Conservation (phyloP, 345 rosid genomes). For the Sisymbrium irio region DNA sequence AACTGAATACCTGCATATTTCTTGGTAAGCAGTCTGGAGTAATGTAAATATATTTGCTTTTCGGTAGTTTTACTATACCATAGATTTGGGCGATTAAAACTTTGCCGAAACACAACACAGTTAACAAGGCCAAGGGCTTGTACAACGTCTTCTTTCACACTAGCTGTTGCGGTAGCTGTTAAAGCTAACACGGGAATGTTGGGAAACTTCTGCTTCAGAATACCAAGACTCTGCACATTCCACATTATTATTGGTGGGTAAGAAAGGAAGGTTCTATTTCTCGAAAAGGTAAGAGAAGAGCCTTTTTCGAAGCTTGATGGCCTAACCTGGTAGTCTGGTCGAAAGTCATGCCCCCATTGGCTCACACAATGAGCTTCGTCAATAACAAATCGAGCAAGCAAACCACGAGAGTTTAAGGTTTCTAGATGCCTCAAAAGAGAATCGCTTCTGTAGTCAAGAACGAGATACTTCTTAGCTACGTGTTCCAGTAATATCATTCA, state of each 20-base stretch:
- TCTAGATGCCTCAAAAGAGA: constrained; percentile 81
- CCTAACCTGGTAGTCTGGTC: constrained; percentile 98
- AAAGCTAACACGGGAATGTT: constrained; percentile 89
- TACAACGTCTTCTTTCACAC: constrained; percentile 98
- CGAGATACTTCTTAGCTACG: constrained; percentile 20
- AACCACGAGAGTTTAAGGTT: constrained; percentile 64
- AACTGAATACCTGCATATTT: constrained; percentile 67
- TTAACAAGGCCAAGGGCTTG: constrained; percentile 96
- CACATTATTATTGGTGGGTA: constrained; percentile 21
- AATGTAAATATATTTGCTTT: background rate
- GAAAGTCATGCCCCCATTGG: constrained; percentile 99
- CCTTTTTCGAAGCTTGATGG: constrained; percentile 18
- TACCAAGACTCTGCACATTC: constrained; percentile 80
- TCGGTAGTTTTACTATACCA: constrained; percentile 43
- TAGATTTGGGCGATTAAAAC: constrained; percentile 95
- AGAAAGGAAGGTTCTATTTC: constrained; percentile 18
- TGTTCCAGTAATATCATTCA: constrained; percentile 3
- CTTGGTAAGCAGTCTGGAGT: constrained; percentile 37
- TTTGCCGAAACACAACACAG: constrained; percentile 94
- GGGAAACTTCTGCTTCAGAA: constrained; percentile 88
- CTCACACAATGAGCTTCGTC: constrained; percentile 99
- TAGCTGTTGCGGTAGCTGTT: constrained; percentile 99
- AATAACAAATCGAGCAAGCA: constrained; percentile 94
- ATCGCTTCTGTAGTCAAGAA: constrained; percentile 72
- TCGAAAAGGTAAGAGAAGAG: constrained; percentile 1